Conservation (phyloP, 495 filamentous ascomycete genomes). For the Lentithecium fluviatile region DNA sequence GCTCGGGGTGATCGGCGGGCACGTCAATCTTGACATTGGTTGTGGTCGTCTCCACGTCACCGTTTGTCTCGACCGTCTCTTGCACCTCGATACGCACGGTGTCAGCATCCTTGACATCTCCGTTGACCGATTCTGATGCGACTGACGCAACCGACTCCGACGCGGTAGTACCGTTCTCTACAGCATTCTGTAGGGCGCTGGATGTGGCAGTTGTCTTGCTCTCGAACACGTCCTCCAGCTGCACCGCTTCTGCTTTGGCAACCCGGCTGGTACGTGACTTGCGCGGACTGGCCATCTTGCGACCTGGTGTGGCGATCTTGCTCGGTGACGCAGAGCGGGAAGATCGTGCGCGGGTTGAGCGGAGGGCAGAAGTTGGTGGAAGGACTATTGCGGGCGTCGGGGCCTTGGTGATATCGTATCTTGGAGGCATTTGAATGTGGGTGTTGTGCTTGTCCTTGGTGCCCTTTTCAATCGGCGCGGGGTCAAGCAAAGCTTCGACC, state of each 20-base stretch:
- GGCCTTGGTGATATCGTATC: constrained; percentile 45
- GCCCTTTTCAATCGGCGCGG: constrained; percentile 62
- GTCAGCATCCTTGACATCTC: constrained; percentile 38
- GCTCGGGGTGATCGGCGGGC: constrained; percentile 62
- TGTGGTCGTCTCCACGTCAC: constrained; percentile 61
- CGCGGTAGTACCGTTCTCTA: constrained; percentile 43
- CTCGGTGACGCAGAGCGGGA: constrained; percentile 59
- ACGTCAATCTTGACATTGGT: constrained; percentile 80
- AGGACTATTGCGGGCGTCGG: constrained; percentile 39
- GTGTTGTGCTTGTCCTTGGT: constrained; percentile 49
- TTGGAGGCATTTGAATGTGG: constrained; percentile 44
- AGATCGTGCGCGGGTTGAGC: constrained; percentile 43
- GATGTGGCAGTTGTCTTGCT: constrained; percentile 13
- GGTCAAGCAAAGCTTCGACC: constrained; percentile 86
- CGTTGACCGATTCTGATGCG: constrained; percentile 40
- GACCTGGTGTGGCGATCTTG: constrained; percentile 49
- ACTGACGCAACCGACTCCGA: constrained; percentile 27
- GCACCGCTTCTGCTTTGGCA: constrained; percentile 49
- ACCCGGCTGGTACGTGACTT: constrained; percentile 66
- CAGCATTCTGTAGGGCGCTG: constrained; percentile 48
- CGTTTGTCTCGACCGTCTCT: constrained; percentile 52
- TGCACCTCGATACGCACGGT: constrained; percentile 65
- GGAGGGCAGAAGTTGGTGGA: constrained; percentile 39
- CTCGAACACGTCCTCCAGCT: constrained; percentile 43
- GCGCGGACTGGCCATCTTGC: constrained; percentile 62